A percentile compares a stretch with the other conserved stretches of the same genome.
Conservation (phyloP, 176 grass and related monocot genomes). For the Cenchrus purpureus region DNA sequence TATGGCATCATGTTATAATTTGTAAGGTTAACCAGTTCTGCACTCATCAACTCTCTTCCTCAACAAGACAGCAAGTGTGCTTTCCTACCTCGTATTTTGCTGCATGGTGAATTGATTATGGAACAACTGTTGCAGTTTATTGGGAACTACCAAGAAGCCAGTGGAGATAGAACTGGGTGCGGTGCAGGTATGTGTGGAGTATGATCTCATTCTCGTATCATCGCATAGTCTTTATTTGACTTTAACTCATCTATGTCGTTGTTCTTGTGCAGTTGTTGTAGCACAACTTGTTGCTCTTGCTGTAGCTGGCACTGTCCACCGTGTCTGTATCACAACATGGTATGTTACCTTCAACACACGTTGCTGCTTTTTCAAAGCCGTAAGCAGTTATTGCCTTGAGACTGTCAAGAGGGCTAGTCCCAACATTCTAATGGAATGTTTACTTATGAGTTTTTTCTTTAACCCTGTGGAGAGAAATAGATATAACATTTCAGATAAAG, state of each 20-base stretch:
- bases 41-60: not conserved
- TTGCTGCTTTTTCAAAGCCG: not conserved
- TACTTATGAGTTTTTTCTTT: not conserved
- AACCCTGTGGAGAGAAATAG: not conserved
- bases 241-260: constrained; percentile 21
- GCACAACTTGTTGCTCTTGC: constrained; percentile 88
- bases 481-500: not conserved
- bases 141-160: constrained; percentile 93
- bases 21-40: constrained; percentile 8
- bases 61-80: not conserved
- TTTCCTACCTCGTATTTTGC: constrained; percentile 8
- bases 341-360: constrained; percentile 44
- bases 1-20: not conserved
- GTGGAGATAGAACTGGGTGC: constrained; percentile 89
- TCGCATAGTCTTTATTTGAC: not conserved
- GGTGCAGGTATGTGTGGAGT: constrained; percentile 72
- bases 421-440: constrained; percentile 6
- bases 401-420: not conserved
- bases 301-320: constrained; percentile 88
- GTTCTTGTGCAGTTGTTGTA: constrained; percentile 73
- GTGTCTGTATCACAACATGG: constrained; percentile 99
- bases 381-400: constrained; percentile 15
- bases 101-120: constrained; percentile 43
- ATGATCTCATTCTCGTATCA: constrained; percentile 38
- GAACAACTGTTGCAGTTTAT: constrained; percentile 70